Evolutionary conservation across 108 stramenopile genomes (phyloP).

Genomic region (Epipyxis sp.): DNA sequence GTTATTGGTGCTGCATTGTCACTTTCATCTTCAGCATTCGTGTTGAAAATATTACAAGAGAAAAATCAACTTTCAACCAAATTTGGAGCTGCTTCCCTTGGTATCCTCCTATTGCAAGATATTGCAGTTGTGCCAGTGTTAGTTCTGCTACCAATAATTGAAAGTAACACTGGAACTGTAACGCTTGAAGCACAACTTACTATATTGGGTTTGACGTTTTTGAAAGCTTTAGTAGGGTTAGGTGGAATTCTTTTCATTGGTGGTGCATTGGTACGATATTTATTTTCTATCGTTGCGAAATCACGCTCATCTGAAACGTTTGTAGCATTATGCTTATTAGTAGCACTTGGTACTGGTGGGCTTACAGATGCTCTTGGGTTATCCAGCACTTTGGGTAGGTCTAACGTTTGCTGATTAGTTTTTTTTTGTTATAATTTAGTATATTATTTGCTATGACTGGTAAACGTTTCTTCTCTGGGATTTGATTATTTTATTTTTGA

Average conservation of each 20-base stretch:
- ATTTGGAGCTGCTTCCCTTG: conserved; percentile 63
- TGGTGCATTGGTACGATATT: conserved; percentile 52
- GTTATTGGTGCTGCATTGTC: conserved; percentile 66
- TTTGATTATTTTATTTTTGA: no score
- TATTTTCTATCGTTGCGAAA: conserved; percentile 68
- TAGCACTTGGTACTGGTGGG: conserved; percentile 69
- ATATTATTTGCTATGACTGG: no score
- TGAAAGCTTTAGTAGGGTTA: conserved; percentile 69
- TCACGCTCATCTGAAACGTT: conserved; percentile 67
- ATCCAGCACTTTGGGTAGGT: conserved; percentile 49
- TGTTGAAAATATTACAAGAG: conserved; percentile 64
- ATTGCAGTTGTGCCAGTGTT: conserved; percentile 68
- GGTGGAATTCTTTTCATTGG: conserved; percentile 62
- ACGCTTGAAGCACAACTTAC: conserved; percentile 56
- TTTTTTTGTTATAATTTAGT: no score
- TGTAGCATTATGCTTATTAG: conserved; percentile 66
- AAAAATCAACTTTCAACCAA: conserved; percentile 63
- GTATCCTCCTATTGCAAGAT: conserved; percentile 68
- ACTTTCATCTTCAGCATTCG: conserved; percentile 63
- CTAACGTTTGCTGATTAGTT: no score
- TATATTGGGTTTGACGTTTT: conserved; percentile 48
- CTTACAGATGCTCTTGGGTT: conserved; percentile 63
- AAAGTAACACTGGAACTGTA: conserved; percentile 51
- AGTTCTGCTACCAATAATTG: conserved; percentile 64
- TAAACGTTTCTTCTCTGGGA: no score